phyloP scores from a whole-genome alignment of 176 grass and related monocot species.

The Musa beccarii region DNA sequence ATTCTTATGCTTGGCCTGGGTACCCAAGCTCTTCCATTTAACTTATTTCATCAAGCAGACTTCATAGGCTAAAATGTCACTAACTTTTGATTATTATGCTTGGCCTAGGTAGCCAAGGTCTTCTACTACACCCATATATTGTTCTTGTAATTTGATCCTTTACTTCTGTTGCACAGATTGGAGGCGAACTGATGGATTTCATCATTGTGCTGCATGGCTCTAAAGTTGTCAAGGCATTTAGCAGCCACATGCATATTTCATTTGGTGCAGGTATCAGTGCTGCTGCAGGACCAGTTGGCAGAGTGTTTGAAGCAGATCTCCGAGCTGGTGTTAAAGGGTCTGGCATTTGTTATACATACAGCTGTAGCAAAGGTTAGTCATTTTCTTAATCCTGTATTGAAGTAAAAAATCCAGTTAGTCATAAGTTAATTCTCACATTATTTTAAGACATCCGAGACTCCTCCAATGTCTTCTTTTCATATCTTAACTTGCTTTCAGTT shows the following conservation, averaged over 20 bases:
- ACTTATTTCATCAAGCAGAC: no score
- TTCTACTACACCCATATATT: not conserved
- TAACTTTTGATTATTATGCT: no score
- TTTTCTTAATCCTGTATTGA: not conserved
- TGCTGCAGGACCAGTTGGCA: constrained; percentile 76
- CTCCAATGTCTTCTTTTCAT: no score
- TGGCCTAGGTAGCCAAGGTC: not conserved
- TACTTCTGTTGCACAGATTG: constrained; percentile 40
- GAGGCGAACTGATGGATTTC: constrained; percentile 77
- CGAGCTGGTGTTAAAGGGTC: constrained; percentile 65
- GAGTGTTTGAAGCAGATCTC: constrained; percentile 87
- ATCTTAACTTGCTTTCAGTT: no score
- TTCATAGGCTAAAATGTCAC: no score
- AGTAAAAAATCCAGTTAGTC: no score
- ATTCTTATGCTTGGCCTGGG: no score
- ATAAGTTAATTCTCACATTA: no score
- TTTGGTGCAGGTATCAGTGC: constrained; percentile 78
- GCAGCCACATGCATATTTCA: constrained; percentile 77
- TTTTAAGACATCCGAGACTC: no score
- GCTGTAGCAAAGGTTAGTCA: constrained; percentile 78
- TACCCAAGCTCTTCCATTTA: no score
- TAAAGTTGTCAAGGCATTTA: constrained; percentile 67
- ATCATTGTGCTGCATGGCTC: constrained; percentile 65
- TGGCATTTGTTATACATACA: constrained; percentile 85
- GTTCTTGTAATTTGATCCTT: not conserved